phyloP scores from a whole-genome alignment of 2,329 filamentous ascomycete genomes.

The Aspergillus glaucus region DNA sequence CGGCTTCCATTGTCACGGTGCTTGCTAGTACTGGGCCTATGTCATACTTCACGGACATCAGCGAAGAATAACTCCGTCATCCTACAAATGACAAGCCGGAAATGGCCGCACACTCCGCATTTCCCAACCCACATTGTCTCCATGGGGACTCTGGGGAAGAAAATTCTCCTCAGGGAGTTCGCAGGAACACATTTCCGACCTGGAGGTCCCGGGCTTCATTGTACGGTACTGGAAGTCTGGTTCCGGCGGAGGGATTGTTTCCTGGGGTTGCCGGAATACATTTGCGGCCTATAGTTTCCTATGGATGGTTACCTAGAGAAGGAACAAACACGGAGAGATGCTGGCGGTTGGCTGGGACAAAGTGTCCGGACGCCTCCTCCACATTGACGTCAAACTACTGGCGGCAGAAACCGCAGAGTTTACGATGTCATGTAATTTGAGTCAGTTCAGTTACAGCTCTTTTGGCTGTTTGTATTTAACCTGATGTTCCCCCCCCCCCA shows the following conservation, averaged over 20 bases:
- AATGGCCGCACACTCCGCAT: not conserved
- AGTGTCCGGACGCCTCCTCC: constrained; percentile 15
- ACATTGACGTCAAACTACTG: constrained; percentile 11
- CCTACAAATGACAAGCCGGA: not conserved
- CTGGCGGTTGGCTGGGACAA: constrained; percentile 14
- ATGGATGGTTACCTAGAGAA: not conserved
- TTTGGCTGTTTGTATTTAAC: not conserved
- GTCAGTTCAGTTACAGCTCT: not conserved
- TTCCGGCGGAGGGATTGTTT: not conserved
- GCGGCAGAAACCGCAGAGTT: constrained; percentile 4
- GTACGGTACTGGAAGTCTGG: too few species aligned
- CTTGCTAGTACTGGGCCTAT: not conserved
- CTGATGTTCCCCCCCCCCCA: not conserved
- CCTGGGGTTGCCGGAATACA: constrained; percentile 6
- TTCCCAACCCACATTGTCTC: not conserved
- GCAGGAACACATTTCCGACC: not conserved
- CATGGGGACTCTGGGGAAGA: not conserved
- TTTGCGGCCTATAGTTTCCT: constrained; percentile 9
- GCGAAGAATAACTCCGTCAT: not conserved
- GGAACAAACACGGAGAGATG: constrained; percentile 5
- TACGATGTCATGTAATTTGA: not conserved
- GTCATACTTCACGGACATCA: too few species aligned
- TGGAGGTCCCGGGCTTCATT: not conserved
- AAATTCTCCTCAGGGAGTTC: not conserved
- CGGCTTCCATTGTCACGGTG: not conserved